These are phyloP conservation scores for Yamadazyma kanchanaburiensis DNA, from an alignment of 1,139 yeast species.

Conservation along the genomic window DNA sequence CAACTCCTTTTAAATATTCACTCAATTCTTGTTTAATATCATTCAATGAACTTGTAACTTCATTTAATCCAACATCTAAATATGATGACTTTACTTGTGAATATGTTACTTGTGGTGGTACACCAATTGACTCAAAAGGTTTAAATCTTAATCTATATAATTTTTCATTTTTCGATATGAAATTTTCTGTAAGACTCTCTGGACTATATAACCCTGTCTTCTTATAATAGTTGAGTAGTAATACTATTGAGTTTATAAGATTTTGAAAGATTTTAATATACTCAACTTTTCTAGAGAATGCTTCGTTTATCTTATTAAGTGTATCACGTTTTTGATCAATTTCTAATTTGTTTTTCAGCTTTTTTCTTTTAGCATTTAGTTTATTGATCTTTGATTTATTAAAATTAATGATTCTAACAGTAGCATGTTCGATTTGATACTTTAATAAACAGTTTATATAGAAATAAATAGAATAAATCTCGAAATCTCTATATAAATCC, in stretches of 20 bases:
- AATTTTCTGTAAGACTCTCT: conserved; percentile 26
- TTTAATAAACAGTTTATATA: conserved; percentile 54
- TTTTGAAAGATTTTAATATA: conserved; percentile 38
- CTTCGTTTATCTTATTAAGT: conserved; percentile 13
- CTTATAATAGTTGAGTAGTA: conserved; percentile 21
- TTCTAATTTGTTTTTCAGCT: conserved; percentile 31
- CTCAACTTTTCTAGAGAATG: conserved; percentile 20
- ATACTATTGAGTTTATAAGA: conserved; percentile 23
- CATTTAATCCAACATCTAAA: conserved; percentile 10
- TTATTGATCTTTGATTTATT: conserved; percentile 36
- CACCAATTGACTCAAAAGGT: conserved; percentile 80
- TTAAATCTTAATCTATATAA: conserved; percentile 73
- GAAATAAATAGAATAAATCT: conserved; percentile 67
- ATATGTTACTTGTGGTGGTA: conserved; percentile 62
- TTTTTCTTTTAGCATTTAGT: conserved; percentile 47
- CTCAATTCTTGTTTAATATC: conserved; percentile 11
- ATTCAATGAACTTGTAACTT: conserved; percentile 15
- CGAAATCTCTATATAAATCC: conserved; percentile 72
- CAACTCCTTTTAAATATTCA: conserved; percentile 7
- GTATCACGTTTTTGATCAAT: conserved; percentile 35
- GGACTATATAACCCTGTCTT: conserved; percentile 23
- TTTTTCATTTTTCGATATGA: conserved; percentile 41
- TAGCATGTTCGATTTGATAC: conserved; percentile 46
- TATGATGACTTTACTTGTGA: conserved; percentile 21
- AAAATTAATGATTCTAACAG: conserved; percentile 38